phyloP scores from a whole-genome alignment of 73 alveolate genomes.

The Paramecium pentaurelia region DNA sequence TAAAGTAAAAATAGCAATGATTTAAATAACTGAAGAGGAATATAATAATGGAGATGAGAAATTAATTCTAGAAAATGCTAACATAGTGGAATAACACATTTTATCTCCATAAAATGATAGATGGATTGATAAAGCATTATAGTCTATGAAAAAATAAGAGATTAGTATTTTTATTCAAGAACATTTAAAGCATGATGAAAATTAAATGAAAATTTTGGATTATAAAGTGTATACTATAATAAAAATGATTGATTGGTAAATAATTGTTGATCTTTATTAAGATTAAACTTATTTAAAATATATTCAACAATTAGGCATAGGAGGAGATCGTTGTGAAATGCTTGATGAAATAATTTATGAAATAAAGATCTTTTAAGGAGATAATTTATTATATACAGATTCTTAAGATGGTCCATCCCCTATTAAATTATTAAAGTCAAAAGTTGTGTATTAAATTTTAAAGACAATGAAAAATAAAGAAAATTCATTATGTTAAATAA shows the following conservation, averaged over 20 bases:
- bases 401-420: neutral
- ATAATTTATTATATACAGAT: neutral
- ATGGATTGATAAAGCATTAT: constrained; percentile 49
- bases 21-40: neutral
- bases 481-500: neutral
- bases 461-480: constrained; percentile 57
- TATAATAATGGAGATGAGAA: neutral
- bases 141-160: constrained; percentile 48
- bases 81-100: neutral
- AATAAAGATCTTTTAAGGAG: neutral
- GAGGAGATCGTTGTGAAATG: constrained; percentile 48
- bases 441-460: neutral
- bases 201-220: constrained; percentile 42
- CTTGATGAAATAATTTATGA: constrained; percentile 47
- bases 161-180: constrained; percentile 28
- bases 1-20: neutral
- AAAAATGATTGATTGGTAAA: constrained; percentile 52
- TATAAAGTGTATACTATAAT: neutral
- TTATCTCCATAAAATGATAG: neutral
- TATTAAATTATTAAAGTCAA: neutral
- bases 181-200: constrained; percentile 48
- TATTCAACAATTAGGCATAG: constrained; percentile 3
- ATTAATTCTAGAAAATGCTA: neutral
- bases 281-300: constrained; percentile 43
- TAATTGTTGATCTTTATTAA: constrained; percentile 38